phyloP scores from a whole-genome alignment of 257 asterid species.

The Leptodermis oblonga region DNA sequence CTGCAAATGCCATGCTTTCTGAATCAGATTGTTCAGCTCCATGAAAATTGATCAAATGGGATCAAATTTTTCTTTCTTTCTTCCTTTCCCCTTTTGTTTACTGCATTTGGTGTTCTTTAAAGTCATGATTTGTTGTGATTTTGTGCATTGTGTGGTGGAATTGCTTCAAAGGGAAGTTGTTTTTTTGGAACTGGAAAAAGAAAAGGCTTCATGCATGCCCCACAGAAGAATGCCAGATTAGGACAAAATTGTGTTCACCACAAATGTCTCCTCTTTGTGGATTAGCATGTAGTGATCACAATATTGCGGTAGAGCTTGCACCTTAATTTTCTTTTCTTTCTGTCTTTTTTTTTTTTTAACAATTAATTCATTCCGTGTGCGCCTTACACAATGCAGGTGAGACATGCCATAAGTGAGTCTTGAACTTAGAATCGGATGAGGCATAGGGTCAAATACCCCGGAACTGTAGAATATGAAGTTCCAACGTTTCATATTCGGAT shows the following conservation, averaged over 20 bases:
- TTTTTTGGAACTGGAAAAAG: constrained; percentile 22
- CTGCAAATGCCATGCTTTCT: constrained; percentile 44
- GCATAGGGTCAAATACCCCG: too few relatives aligned
- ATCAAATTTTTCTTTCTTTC: background rate
- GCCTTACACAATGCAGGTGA: too few relatives aligned
- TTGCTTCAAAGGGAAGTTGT: constrained; percentile 34
- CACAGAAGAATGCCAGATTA: constrained; percentile 5
- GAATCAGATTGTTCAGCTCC: constrained; percentile 27
- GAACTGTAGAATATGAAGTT: too few relatives aligned
- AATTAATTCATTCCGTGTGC: too few relatives aligned
- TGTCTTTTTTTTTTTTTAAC: too few relatives aligned
- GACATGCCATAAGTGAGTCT: too few relatives aligned
- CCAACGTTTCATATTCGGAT: too few relatives aligned
- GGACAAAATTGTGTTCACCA: background rate
- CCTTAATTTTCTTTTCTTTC: too few relatives aligned
- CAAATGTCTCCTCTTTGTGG: background rate
- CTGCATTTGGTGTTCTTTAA: constrained; percentile 25
- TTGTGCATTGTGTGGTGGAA: constrained; percentile 32
- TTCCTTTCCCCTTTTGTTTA: constrained; percentile 12
- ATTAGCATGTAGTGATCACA: background rate
- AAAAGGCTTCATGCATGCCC: constrained; percentile 37
- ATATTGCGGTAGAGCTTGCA: background rate
- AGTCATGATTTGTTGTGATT: constrained; percentile 11
- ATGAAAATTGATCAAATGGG: too few relatives aligned
- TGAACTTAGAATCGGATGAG: too few relatives aligned